Evolutionary conservation across 2,329 filamentous ascomycete species (phyloP), one percentile per base, ranked within the genome.

Genomic region (Penicillium aurantiogriseum): DNA sequence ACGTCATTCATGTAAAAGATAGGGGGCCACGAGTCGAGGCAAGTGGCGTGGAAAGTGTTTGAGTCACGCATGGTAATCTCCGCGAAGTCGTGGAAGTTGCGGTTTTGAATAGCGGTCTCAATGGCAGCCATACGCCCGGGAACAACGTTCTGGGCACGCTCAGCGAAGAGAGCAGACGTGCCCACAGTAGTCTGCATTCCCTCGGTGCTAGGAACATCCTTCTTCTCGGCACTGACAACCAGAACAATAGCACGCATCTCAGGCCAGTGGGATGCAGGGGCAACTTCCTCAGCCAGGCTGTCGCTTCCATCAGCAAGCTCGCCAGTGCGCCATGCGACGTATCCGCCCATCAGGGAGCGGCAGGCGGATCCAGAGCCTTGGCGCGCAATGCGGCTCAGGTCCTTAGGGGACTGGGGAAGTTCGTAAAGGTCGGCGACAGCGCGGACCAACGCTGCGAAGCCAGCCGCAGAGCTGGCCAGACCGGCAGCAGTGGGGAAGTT

Each of bases 1-100:
- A 93, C 88, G 73, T 99, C 94, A 77, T 97, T 99, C 83, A 99
- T 88, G 81, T 99, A 99, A 78, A 96, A 97, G 72, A 99, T 99
- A 19, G 95, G 94, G 44, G 95, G 94, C 78, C 91, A 92, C 2
- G 94, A 97, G 74, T 99, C 94, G 67, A 95, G 81, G 74, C 94
- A 97, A 56, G 88, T 91, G 38, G 94, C 91, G 76, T 99, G 94
- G 86, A 99, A 99, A 58, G 87, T 91, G 80, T 99, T 99, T 72
- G 90, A 95, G 74, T 99, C 94, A 74, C 88, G 88, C 92, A 97
- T 99, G 17, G 94, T 96, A 61, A 97, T 84, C 73, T 90, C 87
- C 25, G 89, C 94, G 71, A 99, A 99, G 21, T 83, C 80, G 67
- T 87, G 85, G 77, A 99, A 99, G 77, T 99, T 90, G 67, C 85